These are phyloP conservation scores for Coniochaeta pulveracea DNA, from an alignment of 2,329 filamentous ascomycete genomes.

Conservation along the genomic window DNA sequence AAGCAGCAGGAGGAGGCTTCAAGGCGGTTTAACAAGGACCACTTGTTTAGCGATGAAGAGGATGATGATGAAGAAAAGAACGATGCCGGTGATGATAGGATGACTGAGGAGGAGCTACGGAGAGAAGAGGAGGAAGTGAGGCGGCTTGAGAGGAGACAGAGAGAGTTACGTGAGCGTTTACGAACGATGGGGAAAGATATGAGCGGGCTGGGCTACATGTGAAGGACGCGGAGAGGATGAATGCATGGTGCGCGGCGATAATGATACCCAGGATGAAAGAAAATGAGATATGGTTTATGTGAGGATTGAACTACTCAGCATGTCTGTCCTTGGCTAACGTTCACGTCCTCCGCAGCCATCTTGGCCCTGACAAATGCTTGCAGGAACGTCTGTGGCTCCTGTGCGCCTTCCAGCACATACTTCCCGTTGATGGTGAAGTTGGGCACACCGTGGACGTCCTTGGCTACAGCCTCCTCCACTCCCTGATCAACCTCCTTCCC, in stretches of 20 bases:
- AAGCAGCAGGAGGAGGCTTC: constrained; percentile 67
- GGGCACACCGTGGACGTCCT: constrained; percentile 56
- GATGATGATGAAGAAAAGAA: constrained; percentile 38
- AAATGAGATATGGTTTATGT: no score
- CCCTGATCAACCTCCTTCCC: constrained; percentile 46
- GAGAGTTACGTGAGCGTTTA: constrained; percentile 40
- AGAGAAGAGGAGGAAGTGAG: constrained; percentile 57
- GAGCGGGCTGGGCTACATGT: constrained; percentile 42
- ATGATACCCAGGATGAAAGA: constrained; percentile 7
- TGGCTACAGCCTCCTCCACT: constrained; percentile 36
- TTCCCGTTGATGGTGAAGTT: constrained; percentile 62
- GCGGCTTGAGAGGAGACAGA: constrained; percentile 44
- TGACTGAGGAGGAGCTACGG: constrained; percentile 58
- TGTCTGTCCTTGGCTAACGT: not conserved
- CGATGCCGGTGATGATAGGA: constrained; percentile 24
- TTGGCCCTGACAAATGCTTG: constrained; percentile 47
- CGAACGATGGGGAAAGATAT: constrained; percentile 44
- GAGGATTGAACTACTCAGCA: no score
- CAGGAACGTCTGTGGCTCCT: constrained; percentile 57
- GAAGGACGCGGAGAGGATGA: constrained; percentile 9
- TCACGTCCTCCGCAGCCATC: constrained; percentile 7
- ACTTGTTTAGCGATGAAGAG: constrained; percentile 42
- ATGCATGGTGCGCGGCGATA: no score
- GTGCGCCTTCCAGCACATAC: constrained; percentile 59
- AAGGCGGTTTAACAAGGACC: constrained; percentile 58